phyloP scores from a whole-genome alignment of 148 eudicot species.

The Nyssa sinensis region DNA sequence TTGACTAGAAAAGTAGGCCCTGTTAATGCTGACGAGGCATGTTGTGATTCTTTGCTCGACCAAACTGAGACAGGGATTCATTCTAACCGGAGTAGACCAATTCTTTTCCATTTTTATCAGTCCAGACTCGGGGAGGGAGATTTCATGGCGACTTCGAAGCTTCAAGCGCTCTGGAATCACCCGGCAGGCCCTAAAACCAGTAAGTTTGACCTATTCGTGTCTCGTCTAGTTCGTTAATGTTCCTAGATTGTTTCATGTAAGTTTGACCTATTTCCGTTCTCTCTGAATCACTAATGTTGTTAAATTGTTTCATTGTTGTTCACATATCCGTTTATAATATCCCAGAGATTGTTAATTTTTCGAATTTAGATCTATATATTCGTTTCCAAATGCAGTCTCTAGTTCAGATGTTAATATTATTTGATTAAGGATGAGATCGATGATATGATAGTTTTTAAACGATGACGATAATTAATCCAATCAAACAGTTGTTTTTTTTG shows the following conservation, averaged over 20 bases:
- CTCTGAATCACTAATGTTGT: not conserved
- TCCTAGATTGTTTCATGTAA: constrained; percentile 18
- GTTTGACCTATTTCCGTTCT: not conserved
- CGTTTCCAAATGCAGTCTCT: not conserved
- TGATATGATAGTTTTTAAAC: too few relatives aligned
- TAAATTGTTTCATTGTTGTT: not conserved
- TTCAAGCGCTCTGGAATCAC: constrained; percentile 68
- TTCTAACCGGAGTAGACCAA: too few relatives aligned
- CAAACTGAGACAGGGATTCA: too few relatives aligned
- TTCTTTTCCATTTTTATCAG: too few relatives aligned
- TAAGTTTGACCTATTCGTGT: constrained; percentile 9
- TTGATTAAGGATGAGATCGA: not conserved
- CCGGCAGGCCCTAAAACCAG: constrained; percentile 89
- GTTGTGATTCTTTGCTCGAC: not conserved
- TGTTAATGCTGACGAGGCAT: not conserved
- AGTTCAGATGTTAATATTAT: not conserved
- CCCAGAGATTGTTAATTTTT: not conserved
- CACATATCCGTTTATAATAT: not conserved
- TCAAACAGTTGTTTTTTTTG: not conserved
- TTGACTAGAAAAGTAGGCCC: not conserved
- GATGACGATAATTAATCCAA: not conserved
- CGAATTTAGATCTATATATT: constrained; percentile 10
- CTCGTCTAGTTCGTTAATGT: not conserved
- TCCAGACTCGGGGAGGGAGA: too few relatives aligned
- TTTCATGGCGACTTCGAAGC: constrained; percentile 56